Conservation (phyloP, 1,284 basidiomycete species). For the Microbotryum saponariae region DNA sequence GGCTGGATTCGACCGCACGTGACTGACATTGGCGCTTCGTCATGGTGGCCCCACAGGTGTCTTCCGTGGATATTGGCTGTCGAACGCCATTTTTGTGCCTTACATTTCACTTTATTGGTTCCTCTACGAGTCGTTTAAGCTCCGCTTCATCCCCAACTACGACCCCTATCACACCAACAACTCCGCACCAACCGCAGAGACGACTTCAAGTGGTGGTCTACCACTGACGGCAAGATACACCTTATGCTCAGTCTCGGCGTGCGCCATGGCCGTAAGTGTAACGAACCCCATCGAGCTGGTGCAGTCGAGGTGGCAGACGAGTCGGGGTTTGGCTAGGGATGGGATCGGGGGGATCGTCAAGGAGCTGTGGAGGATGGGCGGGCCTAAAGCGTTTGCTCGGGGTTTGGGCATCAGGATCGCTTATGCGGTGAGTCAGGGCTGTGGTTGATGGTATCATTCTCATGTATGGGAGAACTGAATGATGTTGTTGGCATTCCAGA, state of each 20-base stretch:
- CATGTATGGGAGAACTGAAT: too few relatives aligned
- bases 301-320: slow-evolving; percentile 35
- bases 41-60: slow-evolving; percentile 13
- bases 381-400: slow-evolving; percentile 25
- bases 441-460: not conserved
- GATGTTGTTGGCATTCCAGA: slow-evolving; percentile 3
- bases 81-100: slow-evolving; percentile 13
- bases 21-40: slow-evolving; percentile 14
- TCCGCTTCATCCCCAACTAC: slow-evolving; percentile 32
- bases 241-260: slow-evolving; percentile 30
- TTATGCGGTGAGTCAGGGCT: slow-evolving; percentile 26
- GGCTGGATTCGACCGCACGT: not conserved
- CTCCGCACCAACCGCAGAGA: not conserved
- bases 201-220: not conserved
- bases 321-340: slow-evolving; percentile 17
- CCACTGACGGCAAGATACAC: slow-evolving; percentile 30
- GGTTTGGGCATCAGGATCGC: slow-evolving; percentile 30
- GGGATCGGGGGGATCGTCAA: slow-evolving; percentile 27
- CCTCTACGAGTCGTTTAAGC: slow-evolving; percentile 33
- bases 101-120: slow-evolving; percentile 8
- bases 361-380: slow-evolving; percentile 26
- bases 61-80: slow-evolving; percentile 24
- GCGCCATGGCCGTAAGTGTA: slow-evolving; percentile 20
- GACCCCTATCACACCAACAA: slow-evolving; percentile 1
- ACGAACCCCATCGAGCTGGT: slow-evolving; percentile 34